A percentile compares a stretch with the other conserved stretches of the same genome.
These are phyloP conservation scores for Fraxinus greggii DNA, from an alignment of 305 asterid species.

Conservation along the genomic window DNA sequence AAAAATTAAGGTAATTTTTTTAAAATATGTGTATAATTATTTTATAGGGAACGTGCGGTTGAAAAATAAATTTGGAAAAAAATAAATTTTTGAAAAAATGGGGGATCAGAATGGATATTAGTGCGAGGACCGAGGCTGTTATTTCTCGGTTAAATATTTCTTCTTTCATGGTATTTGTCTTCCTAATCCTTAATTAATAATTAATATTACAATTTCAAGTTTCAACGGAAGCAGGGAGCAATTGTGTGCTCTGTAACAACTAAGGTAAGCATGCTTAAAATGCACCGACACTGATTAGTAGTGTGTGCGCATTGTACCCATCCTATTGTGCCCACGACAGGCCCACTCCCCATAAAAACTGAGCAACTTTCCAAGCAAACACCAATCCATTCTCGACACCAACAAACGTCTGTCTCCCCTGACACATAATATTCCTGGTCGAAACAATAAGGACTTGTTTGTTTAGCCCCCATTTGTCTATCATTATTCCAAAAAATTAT, in stretches of 20 bases:
- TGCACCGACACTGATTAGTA: not conserved
- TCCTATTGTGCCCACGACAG: slow-evolving; percentile 58
- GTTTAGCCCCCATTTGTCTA: too few relatives aligned
- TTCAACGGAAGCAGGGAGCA: not conserved
- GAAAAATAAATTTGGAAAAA: too few relatives aligned
- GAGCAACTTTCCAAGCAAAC: slow-evolving; percentile 42
- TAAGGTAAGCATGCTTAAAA: not conserved
- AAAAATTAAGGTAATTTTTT: too few relatives aligned
- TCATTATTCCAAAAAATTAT: too few relatives aligned
- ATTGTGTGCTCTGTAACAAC: not conserved
- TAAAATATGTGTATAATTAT: too few relatives aligned
- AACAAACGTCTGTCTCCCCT: slow-evolving; percentile 35
- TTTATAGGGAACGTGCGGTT: too few relatives aligned
- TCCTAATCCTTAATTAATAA: too few relatives aligned
- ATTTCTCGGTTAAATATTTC: not conserved
- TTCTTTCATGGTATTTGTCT: not conserved
- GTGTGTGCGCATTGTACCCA: slow-evolving; percentile 23
- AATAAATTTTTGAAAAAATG: too few relatives aligned
- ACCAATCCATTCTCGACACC: slow-evolving; percentile 28
- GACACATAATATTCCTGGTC: slow-evolving; percentile 45
- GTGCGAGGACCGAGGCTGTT: too few relatives aligned
- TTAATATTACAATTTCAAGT: not conserved
- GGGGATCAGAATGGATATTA: too few relatives aligned
- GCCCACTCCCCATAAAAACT: slow-evolving; percentile 32
- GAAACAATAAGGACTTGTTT: slow-evolving; percentile 31